Evolutionary conservation across 352 stramenopile genomes (phyloP), one percentile per base, ranked within the genome.

Genomic region (Phytophthora aleatoria): DNA sequence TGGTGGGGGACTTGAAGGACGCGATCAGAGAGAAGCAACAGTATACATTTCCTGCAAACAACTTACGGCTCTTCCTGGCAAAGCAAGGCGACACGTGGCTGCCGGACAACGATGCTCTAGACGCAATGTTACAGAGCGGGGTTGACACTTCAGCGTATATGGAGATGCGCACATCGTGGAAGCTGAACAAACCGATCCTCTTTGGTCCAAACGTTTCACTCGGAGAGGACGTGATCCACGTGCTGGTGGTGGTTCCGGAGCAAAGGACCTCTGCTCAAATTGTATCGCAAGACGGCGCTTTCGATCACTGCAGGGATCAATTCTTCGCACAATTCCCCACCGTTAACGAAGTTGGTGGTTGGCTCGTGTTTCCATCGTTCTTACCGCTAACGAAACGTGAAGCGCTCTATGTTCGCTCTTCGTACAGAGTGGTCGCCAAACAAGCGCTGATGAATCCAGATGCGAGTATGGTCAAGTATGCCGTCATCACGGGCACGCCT

Each of bases 161-260:
- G 50, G 3, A 67, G n/a, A 44, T 61, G 57, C 33, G 50, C n/a
- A 10, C 50, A 27, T 61, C 59, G 50, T 60, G 50, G 59, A 67
- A 61, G 50, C 33, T 67, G 36, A 52, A 47, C 27, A 67, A 56
- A 27, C 27, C 50, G 30, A 56, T 2, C 16, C 35, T 57, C 6
- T 67, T 67, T 49, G 51, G 20, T 33, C n/a, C n/a, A n/a, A n/a
- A n/a, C n/a, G n/a, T n/a, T n/a, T n/a, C n/a, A n/a, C n/a, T n/a
- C n/a, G n/a, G n/a, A n/a, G n/a, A n/a, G n/a, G n/a, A n/a, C n/a
- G n/a, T n/a, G n/a, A n/a, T n/a, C n/a, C n/a, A n/a, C n/a, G 33
- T 38, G 33, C 38, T 53, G 47, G 47, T 53, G 6, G 47, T 39
- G 28, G 47, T 53, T 38, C 27, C 28, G 47, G 16, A 53, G 13